Conservation (phyloP, 495 filamentous ascomycete species). For the Aspergillus baeticus region DNA sequence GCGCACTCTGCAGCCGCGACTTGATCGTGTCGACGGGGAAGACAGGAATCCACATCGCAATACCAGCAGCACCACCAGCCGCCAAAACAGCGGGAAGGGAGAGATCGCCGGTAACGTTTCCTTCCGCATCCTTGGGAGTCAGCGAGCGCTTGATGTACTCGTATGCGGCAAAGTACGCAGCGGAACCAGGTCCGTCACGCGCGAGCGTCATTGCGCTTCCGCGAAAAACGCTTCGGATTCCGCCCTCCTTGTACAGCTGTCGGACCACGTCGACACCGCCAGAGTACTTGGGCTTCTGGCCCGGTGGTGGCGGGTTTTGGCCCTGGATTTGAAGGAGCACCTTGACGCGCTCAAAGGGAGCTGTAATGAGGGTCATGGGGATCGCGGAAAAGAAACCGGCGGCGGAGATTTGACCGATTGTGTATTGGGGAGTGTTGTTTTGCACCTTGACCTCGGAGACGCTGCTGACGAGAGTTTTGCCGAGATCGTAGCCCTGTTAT, state of each 20-base stretch:
- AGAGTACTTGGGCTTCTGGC: conserved; percentile 89
- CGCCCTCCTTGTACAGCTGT: conserved; percentile 90
- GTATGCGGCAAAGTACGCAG: conserved; percentile 96
- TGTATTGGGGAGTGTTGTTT: conserved; percentile 62
- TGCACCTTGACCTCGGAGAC: conserved; percentile 61
- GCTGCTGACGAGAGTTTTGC: conserved; percentile 77
- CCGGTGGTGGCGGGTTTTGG: conserved; percentile 78
- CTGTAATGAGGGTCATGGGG: conserved; percentile 96
- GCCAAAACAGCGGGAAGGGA: conserved; percentile 79
- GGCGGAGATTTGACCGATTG: conserved; percentile 82
- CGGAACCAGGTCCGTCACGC: conserved; percentile 86
- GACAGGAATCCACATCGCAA: conserved; percentile 99
- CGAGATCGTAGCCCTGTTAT: conserved; percentile 81
- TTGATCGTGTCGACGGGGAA: conserved; percentile 99
- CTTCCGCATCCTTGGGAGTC: conserved; percentile 81
- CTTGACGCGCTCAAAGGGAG: conserved; percentile 98
- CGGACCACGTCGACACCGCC: conserved; percentile 91
- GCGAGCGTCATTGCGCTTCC: conserved; percentile 89
- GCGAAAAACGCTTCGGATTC: conserved; percentile 86
- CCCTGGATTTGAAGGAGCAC: conserved; percentile 97
- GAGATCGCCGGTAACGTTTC: conserved; percentile 66
- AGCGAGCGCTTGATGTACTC: conserved; percentile 87
- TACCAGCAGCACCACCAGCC: conserved; percentile 85
- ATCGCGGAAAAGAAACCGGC: conserved; percentile 98
- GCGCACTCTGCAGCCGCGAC: conserved; percentile 85